Base-by-base conservation (phyloP, 768 basidiomycete species). In the Sporobolomyces pararoseus region DNA sequence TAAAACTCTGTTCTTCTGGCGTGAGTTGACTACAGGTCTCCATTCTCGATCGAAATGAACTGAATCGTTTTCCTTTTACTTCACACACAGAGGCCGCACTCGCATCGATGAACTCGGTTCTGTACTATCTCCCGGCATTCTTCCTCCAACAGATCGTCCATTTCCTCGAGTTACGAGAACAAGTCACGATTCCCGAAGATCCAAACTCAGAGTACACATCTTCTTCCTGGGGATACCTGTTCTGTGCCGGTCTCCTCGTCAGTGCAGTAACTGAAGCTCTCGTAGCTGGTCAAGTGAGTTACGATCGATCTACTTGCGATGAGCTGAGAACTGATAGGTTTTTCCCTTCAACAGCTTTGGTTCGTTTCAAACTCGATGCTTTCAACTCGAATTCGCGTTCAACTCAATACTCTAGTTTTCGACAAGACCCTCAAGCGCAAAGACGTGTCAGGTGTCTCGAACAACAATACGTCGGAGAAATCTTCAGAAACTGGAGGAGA, bases 341-440 rank as follows among this genome's bases (percentile, higher is more conserved):
- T 49, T 19, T 25, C 9, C 39, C 39, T 42, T 42, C 37, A n/a
- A n/a, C 39, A 55, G 39, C 23, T 23, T 3, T 29, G n/a, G 10
- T 23, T 25, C 67, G 68, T 73, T 17, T 63, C 63, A 19, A 71
- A 66, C 65, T 69, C 70, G 51, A 46, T 68, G 58, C 65, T 77
- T 4, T 52, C 76, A 25, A 70, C 69, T 9, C 54, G 69, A 4
- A 72, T 75, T 23, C 71, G 75, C 4, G 66, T 73, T 12, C 73
- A 77, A 63, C 71, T 77, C 64, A 77, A 77, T 60, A 61, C 75
- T 34, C 63, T 76, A n/a, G 47, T 77, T 35, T 77, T 77, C 42
- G 65, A 68, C 62, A 77, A 77, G 62, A 76, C 75, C 1, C 66
- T 77, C 46, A 63, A 64, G 61, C 65, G 75, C 32, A 76, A 76